Conservation (phyloP, 2,329 filamentous ascomycete species). For the Pseudogymnoascus sp. region DNA sequence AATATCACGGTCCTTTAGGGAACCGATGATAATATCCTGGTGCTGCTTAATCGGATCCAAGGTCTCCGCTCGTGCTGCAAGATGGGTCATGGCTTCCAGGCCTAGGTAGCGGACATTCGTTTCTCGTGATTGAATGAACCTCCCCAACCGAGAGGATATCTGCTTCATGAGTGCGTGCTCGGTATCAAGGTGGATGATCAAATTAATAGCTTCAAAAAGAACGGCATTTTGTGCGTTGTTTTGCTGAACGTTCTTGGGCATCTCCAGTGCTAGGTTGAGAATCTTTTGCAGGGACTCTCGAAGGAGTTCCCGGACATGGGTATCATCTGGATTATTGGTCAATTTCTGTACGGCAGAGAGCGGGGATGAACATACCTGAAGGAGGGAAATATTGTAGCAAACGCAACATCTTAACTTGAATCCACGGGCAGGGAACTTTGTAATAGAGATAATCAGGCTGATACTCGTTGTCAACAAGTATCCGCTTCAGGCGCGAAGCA, state of each 20-base stretch:
- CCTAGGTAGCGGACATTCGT: constrained; percentile 96
- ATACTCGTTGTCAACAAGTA: constrained; percentile 86
- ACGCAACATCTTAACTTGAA: constrained; percentile 89
- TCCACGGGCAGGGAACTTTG: constrained; percentile 98
- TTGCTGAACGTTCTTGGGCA: constrained; percentile 97
- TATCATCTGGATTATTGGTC: constrained; percentile 60
- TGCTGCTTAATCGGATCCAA: constrained; percentile 97
- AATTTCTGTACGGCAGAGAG: not conserved
- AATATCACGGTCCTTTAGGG: constrained; percentile 90
- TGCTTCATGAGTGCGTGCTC: constrained; percentile 94
- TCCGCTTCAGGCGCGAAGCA: constrained; percentile 78
- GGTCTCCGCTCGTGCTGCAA: constrained; percentile 88
- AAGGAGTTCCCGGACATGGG: constrained; percentile 84
- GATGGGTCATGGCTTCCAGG: constrained; percentile 94
- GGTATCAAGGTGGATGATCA: constrained; percentile 95
- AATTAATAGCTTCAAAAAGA: constrained; percentile 95
- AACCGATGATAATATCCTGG: constrained; percentile 91
- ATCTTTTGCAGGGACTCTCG: constrained; percentile 88
- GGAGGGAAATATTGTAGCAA: constrained; percentile 94
- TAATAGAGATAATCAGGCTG: constrained; percentile 94
- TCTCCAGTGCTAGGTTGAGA: constrained; percentile 82
- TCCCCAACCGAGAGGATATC: constrained; percentile 82
- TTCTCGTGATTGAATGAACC: constrained; percentile 93
- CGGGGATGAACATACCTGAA: constrained; percentile 56
- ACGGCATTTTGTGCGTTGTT: constrained; percentile 99